Base-by-base conservation (phyloP, 768 basidiomycete genomes). In the Inosperma sp. region DNA sequence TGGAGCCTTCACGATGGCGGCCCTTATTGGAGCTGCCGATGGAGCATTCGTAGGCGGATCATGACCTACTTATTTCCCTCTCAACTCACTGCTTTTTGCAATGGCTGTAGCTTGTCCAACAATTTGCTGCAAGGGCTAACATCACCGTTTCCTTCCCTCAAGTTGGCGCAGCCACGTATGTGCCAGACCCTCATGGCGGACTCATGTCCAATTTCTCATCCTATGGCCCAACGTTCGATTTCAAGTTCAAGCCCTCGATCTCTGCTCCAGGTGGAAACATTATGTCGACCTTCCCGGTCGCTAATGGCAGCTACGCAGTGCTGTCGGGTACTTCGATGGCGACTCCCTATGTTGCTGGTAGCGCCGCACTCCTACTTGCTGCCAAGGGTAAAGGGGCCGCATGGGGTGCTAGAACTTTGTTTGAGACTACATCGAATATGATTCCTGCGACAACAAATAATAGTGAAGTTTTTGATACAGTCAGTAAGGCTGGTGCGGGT, bases 151-250 rank as follows among this genome's bases (percentile, higher is more conserved):
- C 76, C 3, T 80, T 80, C 71, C 76, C 78, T 40, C 76, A 79
- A 62, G 59, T 59, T 14, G 74, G 75, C 13, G 71, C 56, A 1
- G 57, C 62, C 3, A 65, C 66, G 33, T 56, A 74, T 19, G 67
- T 76, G 56, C 72, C 74, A n/a, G 73, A 78, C 53, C 63, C 71
- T 4, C 60, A 65, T 2, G 81, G 80, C n/a, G 83, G 82, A 14
- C 70, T 82, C 36, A 73, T 81, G 14, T 81, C 79, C 2, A 52
- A 61, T 16, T 82, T 80, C 64, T 73, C 77, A 7, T 65, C 65
- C 41, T 81, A 77, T 49, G 83, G 83, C 1, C 83, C 83, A 3
- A 70, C 78, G 4, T 76, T 81, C 59, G 82, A 84, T 59, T 71
- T 81, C 55, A 74, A 65, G 64, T 75, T 77, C 67, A 75, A 76